Conservation (phyloP, 2,329 filamentous ascomycete species). For the Anisogramma anomala region DNA sequence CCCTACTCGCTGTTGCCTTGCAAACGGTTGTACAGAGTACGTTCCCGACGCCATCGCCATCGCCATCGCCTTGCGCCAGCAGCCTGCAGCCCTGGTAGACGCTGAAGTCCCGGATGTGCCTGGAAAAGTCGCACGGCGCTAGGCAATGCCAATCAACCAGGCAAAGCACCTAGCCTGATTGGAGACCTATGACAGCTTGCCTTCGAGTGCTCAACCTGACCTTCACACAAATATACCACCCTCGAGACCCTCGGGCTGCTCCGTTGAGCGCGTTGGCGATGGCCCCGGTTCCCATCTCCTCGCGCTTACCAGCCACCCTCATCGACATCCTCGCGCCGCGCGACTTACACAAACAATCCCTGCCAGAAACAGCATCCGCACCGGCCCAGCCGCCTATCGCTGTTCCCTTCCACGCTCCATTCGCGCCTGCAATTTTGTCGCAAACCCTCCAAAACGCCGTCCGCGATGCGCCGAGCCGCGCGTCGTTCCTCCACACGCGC, state of each 20-base stretch:
- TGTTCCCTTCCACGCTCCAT: conserved; percentile 1
- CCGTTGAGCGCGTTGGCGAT: conserved; percentile 2
- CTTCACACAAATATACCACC: neutral
- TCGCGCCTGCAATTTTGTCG: conserved; percentile 1
- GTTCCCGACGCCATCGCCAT: neutral
- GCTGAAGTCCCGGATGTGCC: neutral
- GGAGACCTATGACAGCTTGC: neutral
- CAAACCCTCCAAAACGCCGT: conserved; percentile 3
- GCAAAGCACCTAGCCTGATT: conserved; percentile 2
- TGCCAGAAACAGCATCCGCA: conserved; percentile 6
- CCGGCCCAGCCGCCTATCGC: neutral
- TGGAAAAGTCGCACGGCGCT: conserved; percentile 2
- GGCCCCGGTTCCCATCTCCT: conserved; percentile 6
- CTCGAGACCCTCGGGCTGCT: neutral
- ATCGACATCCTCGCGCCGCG: conserved; percentile 1
- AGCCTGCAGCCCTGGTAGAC: neutral
- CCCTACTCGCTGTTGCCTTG: neutral
- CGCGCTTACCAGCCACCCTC: conserved; percentile 4
- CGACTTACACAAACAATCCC: neutral
- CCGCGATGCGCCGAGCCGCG: conserved; percentile 11
- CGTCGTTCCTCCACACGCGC: conserved; percentile 14
- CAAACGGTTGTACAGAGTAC: neutral
- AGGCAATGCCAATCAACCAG: conserved; percentile 6
- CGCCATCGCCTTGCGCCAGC: neutral
- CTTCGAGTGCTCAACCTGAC: no score